Evolutionary conservation across 768 basidiomycete genomes (phyloP), one percentile per base, ranked within the genome.

Genomic region (Tulasnella sp.): DNA sequence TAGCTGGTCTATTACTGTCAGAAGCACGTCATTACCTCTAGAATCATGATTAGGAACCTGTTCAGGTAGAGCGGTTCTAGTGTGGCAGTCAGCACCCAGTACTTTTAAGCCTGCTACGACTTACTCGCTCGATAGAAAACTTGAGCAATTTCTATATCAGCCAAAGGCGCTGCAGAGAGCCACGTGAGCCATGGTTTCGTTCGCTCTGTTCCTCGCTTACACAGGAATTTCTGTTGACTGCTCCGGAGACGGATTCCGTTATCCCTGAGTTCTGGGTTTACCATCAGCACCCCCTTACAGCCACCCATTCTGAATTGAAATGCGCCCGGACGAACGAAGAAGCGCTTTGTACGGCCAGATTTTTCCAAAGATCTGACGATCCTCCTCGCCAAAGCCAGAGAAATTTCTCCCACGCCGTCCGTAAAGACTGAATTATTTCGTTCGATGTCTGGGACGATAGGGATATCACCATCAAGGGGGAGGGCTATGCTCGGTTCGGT

Each of bases 381-480:
- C 9, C 87, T 88, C 7, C 84, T 83, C 0, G 91, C 91, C 31
- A 93, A 84, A 31, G 89, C 87, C 11, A 84, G 83, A 1, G 92
- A 93, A 81, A 93, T 88, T 0, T 89, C 90, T 1, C 93, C 94
- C 34, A 92, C 90, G 6, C 93, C 93, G 83, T 94, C 93, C 0
- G 93, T 93, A 84, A 93, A 93, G 72, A 46, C 86, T 85, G 80
- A 89, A 90, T 81, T 82, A 86, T 87, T n/a, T 82, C 83, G 54
- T 46, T 88, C 83, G 40, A 92, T 88, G 84, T 93, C 91, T n/a
- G 88, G 86, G 0, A 88, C 83, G 28, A 86, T 82, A n/a, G 85
- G 28, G 60, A 89, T 84, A 83, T 89, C 86, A 73, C 31, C 58
- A 69, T 88, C 86, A n/a, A 85, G 82, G 64, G 85, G 81, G 54